Evolutionary conservation across 140 eudicot species (phyloP).

Genomic region (Erigeron philadelphicus): DNA sequence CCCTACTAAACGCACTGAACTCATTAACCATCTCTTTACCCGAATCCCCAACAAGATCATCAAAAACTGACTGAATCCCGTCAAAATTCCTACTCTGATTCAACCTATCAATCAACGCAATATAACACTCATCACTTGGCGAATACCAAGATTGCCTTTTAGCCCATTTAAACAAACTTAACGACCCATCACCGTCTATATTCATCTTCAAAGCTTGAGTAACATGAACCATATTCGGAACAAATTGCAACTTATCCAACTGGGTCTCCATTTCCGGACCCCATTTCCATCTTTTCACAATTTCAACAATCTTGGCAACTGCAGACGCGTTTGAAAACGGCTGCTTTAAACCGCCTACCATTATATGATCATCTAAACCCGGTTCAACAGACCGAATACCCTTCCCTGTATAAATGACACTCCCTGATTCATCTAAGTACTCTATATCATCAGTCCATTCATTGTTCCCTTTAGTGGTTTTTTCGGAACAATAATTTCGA

Average conservation of each 20-base stretch:
- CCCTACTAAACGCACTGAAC: slow-evolving; percentile 54
- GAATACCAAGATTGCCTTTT: slow-evolving; percentile 75
- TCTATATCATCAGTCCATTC: slow-evolving; percentile 77
- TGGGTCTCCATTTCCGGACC: slow-evolving; percentile 98
- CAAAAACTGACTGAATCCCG: slow-evolving; percentile 66
- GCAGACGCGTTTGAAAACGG: slow-evolving; percentile 72
- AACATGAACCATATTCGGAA: slow-evolving; percentile 75
- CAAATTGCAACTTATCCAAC: slow-evolving; percentile 77
- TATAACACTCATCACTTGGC: slow-evolving; percentile 68
- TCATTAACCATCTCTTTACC: slow-evolving; percentile 30
- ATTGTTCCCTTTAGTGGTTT: slow-evolving; percentile 28
- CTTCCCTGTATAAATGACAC: slow-evolving; percentile 61
- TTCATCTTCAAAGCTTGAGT: slow-evolving; percentile 64
- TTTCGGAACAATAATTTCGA: slow-evolving; percentile 47
- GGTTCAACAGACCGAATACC: slow-evolving; percentile 80
- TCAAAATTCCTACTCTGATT: slow-evolving; percentile 73
- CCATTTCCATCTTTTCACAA: slow-evolving; percentile 96
- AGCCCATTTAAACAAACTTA: slow-evolving; percentile 80
- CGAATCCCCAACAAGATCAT: slow-evolving; percentile 66
- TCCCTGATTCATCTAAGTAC: slow-evolving; percentile 77
- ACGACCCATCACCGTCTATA: slow-evolving; percentile 51
- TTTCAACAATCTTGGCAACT: slow-evolving; percentile 81
- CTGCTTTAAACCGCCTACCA: slow-evolving; percentile 83
- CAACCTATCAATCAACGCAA: slow-evolving; percentile 59
- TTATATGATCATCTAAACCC: slow-evolving; percentile 75